A percentile compares a stretch with the other conserved stretches of the same genome.
These are phyloP conservation scores for Achaetomium macrosporum DNA, from an alignment of 2,329 filamentous ascomycete genomes.

Conservation along the genomic window DNA sequence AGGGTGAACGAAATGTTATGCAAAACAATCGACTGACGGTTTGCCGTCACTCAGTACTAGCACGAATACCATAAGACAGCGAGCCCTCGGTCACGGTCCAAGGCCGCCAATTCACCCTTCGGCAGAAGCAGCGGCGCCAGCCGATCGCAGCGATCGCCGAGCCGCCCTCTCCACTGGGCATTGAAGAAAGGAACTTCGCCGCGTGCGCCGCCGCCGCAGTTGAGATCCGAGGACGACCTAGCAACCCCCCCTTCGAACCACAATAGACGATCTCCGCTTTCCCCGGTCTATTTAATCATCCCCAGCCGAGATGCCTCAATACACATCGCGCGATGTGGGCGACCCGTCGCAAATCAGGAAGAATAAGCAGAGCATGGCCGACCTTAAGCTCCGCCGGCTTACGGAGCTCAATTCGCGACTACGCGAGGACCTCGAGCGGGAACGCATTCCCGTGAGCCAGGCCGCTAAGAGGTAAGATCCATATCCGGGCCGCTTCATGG, in stretches of 20 bases:
- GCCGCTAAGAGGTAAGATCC: conserved; percentile 72
- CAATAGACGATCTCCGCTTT: background rate
- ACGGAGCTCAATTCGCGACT: conserved; percentile 95
- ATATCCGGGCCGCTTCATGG: background rate
- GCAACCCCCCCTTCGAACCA: conserved; percentile 1
- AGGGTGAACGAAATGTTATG: background rate
- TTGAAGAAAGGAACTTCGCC: conserved; percentile 17
- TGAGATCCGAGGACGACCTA: background rate
- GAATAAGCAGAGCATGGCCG: conserved; percentile 99
- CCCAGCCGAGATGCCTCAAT: conserved; percentile 53
- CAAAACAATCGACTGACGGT: conserved; percentile 18
- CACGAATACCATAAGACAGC: conserved; percentile 7
- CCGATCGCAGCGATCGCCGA: conserved; percentile 13
- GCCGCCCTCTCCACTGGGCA: conserved; percentile 3
- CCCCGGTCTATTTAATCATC: conserved; percentile 12
- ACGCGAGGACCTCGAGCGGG: conserved; percentile 91
- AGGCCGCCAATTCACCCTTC: conserved; percentile 11
- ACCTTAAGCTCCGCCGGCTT: conserved; percentile 91
- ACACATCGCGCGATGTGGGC: conserved; percentile 61
- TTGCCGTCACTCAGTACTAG: conserved; percentile 13
- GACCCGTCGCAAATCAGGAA: conserved; percentile 69
- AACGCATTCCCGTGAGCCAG: conserved; percentile 92
- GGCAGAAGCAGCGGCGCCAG: conserved; percentile 15
- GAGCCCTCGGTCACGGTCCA: conserved; percentile 11
- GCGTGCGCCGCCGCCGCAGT: conserved; percentile 8